A percentile compares a stretch with the other conserved stretches of the same genome.
These are phyloP conservation scores for Lenzites betulinus DNA, from an alignment of 768 basidiomycete species.

Conservation along the genomic window DNA sequence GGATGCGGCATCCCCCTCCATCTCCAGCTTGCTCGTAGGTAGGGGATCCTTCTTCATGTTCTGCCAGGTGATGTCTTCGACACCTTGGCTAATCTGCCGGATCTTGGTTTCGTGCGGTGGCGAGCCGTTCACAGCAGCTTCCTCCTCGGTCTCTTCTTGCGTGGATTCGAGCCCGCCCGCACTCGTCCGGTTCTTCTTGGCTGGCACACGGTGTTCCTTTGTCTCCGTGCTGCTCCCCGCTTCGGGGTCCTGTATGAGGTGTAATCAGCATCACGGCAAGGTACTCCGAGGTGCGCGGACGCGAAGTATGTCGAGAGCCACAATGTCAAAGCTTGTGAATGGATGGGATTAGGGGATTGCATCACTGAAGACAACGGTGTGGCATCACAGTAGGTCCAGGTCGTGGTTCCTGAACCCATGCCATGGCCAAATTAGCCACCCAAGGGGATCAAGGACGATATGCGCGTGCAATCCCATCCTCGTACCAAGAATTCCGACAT, in stretches of 20 bases:
- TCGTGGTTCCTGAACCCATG: no score
- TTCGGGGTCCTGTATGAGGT: conserved; percentile 28
- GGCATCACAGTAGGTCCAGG: neutral
- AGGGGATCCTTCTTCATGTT: conserved; percentile 42
- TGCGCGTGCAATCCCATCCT: no score
- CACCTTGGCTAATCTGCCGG: conserved; percentile 76
- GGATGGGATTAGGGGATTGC: no score
- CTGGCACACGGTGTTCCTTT: conserved; percentile 60
- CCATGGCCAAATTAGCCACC: no score
- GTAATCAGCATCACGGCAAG: conserved; percentile 15
- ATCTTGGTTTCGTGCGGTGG: conserved; percentile 78
- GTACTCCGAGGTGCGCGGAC: conserved; percentile 8
- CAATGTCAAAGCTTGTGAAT: neutral
- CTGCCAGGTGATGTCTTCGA: conserved; percentile 77
- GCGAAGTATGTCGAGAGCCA: neutral
- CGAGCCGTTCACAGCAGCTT: conserved; percentile 46
- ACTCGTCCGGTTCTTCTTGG: conserved; percentile 71
- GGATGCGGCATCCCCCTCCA: conserved; percentile 3
- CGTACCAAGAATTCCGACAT: no score
- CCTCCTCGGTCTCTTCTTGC: conserved; percentile 54
- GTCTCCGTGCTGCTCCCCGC: conserved; percentile 36
- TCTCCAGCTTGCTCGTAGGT: conserved; percentile 8
- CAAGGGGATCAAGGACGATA: no score
- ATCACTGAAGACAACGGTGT: neutral
- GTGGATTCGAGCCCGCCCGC: conserved; percentile 53